A percentile compares a stretch with the other conserved stretches of the same genome.
Conservation (phyloP, 139 green algal species). For the Medakamo hakoo region DNA sequence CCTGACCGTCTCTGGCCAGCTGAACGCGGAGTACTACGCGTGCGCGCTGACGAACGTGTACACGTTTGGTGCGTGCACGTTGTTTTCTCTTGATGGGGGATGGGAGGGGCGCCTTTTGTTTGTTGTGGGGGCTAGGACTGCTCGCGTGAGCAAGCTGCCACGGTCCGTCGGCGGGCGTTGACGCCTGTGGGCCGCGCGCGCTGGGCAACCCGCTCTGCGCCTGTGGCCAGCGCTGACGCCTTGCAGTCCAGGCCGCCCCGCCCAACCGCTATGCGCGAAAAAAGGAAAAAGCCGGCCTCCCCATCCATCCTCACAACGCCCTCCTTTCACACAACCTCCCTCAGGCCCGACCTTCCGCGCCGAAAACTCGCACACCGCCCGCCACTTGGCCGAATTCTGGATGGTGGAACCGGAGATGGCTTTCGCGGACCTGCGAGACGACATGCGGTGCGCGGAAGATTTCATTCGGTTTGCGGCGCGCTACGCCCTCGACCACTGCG, state of each 20-base stretch:
- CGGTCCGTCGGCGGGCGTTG: too few species aligned
- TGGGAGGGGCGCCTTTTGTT: too few species aligned
- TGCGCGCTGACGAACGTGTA: slow-evolving; percentile 78
- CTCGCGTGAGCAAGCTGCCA: too few species aligned
- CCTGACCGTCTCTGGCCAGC: slow-evolving; percentile 91
- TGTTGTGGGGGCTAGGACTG: too few species aligned
- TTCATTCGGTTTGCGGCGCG: slow-evolving; percentile 66
- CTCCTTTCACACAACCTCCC: not conserved
- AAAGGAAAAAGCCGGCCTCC: not conserved
- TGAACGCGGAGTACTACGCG: slow-evolving; percentile 76
- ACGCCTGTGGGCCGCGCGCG: too few species aligned
- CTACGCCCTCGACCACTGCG: slow-evolving; percentile 53
- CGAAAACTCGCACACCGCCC: slow-evolving; percentile 80
- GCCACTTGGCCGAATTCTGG: slow-evolving; percentile 97
- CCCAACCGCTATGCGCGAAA: too few species aligned
- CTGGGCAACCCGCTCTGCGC: too few species aligned
- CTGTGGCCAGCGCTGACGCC: too few species aligned
- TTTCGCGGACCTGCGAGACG: slow-evolving; percentile 80
- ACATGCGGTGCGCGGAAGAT: slow-evolving; percentile 78
- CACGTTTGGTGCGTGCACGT: slow-evolving; percentile 67
- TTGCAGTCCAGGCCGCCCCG: too few species aligned
- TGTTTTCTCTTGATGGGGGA: too few species aligned
- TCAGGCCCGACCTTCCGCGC: slow-evolving; percentile 76
- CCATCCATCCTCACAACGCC: not conserved
- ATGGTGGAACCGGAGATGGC: slow-evolving; percentile 99